A percentile compares a stretch with the other conserved stretches of the same genome.
phyloP scores from a whole-genome alignment of 129 eudicot species.

The Silybum marianum region DNA sequence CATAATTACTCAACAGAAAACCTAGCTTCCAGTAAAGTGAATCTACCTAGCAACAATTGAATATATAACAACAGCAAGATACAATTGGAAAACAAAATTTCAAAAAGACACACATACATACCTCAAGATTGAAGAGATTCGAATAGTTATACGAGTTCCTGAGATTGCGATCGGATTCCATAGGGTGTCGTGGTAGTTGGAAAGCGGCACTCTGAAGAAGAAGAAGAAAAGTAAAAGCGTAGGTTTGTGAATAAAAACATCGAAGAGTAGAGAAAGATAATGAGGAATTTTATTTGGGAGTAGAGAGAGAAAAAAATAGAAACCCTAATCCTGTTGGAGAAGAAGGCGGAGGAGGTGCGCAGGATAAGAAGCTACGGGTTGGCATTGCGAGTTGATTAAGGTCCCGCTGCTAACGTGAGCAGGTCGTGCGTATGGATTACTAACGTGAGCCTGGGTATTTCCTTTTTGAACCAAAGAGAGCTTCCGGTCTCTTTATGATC shows the following conservation, averaged over 20 bases:
- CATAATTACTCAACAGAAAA: conserved; percentile 9
- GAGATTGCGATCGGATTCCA: conserved; percentile 59
- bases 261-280: conserved; percentile 4
- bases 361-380: conserved; percentile 36
- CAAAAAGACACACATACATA: conserved; percentile 18
- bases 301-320: conserved; percentile 22
- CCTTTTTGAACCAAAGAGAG: conserved; percentile 24
- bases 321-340: conserved; percentile 54
- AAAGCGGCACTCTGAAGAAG: conserved; percentile 21
- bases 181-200: conserved; percentile 16
- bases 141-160: conserved; percentile 53
- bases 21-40: conserved; percentile 23
- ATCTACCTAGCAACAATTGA: conserved; percentile 16
- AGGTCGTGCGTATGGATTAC: conserved; percentile 23
- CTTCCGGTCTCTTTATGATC: conserved; percentile 19
- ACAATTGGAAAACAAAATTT: conserved; percentile 1
- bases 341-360: conserved; percentile 41
- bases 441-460: conserved; percentile 35
- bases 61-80: background rate
- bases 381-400: conserved; percentile 34
- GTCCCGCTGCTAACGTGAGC: conserved; percentile 34
- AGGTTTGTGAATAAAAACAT: conserved; percentile 3
- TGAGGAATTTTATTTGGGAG: background rate
- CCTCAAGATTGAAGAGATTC: conserved; percentile 97
- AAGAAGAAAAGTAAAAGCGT: conserved; percentile 20